Percentiles rank a stretch among this genome's conserved stretches.
Conservation (phyloP, 805 yeast genomes). For the Candida palmyrensis region DNA sequence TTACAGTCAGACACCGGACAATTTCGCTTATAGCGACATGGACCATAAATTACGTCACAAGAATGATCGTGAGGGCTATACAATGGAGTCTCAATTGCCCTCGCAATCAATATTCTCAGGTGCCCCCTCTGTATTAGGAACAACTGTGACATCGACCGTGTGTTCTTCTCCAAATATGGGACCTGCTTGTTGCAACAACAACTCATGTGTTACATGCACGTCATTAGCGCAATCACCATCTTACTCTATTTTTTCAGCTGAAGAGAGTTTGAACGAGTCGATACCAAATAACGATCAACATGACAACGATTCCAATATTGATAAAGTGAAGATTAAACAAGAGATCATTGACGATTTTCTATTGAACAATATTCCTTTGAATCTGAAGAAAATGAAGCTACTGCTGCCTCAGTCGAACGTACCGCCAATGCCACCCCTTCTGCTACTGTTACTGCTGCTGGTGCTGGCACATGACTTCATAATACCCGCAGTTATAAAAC, state of each 20-base stretch:
- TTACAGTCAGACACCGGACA: no score
- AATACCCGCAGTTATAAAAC: not conserved
- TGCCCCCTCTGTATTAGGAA: no score
- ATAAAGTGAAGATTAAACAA: conserved; percentile 27
- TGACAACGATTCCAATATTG: conserved; percentile 8
- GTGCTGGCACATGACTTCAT: conserved; percentile 1
- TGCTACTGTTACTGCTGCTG: not conserved
- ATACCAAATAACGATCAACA: conserved; percentile 11
- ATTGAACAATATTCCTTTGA: conserved; percentile 30
- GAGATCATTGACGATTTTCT: conserved; percentile 36
- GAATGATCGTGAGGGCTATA: not conserved
- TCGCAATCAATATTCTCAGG: no score
- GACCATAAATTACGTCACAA: not conserved
- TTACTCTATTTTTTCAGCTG: conserved; percentile 21
- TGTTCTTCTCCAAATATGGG: conserved; percentile 1
- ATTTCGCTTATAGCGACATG: no score
- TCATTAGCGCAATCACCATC: conserved; percentile 21
- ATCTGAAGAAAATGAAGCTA: conserved; percentile 1
- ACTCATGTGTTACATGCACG: conserved; percentile 1
- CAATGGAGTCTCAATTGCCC: conserved; percentile 3
- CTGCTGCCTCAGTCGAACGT: conserved; percentile 3
- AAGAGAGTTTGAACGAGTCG: conserved; percentile 11
- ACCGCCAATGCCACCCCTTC: not conserved
- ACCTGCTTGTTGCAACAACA: conserved; percentile 2
- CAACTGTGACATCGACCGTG: not conserved